Evolutionary conservation across 1,139 yeast genomes (phyloP).

Genomic region (Geotrichum aggregatum): DNA sequence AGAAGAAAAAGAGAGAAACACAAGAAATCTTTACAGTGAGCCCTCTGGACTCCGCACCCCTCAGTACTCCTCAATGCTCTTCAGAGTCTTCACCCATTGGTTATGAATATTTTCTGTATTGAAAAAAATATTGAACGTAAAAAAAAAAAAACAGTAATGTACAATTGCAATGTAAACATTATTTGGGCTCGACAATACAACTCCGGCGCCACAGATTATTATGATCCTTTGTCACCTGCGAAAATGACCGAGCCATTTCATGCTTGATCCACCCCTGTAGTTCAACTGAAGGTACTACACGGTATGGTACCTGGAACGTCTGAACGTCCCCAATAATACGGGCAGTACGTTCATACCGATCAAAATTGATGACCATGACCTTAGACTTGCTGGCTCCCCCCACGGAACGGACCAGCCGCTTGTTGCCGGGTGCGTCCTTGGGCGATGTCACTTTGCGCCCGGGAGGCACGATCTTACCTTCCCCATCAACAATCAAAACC

Average conservation of each 20-base stretch:
- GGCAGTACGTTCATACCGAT: conserved; percentile 72
- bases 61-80: neutral
- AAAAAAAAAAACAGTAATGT: too few relatives aligned
- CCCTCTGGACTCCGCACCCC: neutral
- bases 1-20: too few relatives aligned
- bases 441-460: conserved; percentile 1
- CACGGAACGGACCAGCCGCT: too few relatives aligned
- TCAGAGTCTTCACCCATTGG: too few relatives aligned
- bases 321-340: conserved; percentile 72
- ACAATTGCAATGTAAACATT: neutral
- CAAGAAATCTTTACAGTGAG: too few relatives aligned
- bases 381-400: conserved; percentile 1
- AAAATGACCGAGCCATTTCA: conserved; percentile 36
- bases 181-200: conserved; percentile 38
- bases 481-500: conserved; percentile 37
- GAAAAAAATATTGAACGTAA: neutral
- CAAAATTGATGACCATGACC: conserved; percentile 60
- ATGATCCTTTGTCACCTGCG: conserved; percentile 32
- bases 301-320: conserved; percentile 63
- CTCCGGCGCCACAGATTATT: conserved; percentile 41
- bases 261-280: conserved; percentile 38
- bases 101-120: too few relatives aligned
- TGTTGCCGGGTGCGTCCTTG: neutral
- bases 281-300: conserved; percentile 28
- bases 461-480: conserved; percentile 14